Conservation (phyloP, 2,329 filamentous ascomycete genomes). For the Paecilomyces niveus region DNA sequence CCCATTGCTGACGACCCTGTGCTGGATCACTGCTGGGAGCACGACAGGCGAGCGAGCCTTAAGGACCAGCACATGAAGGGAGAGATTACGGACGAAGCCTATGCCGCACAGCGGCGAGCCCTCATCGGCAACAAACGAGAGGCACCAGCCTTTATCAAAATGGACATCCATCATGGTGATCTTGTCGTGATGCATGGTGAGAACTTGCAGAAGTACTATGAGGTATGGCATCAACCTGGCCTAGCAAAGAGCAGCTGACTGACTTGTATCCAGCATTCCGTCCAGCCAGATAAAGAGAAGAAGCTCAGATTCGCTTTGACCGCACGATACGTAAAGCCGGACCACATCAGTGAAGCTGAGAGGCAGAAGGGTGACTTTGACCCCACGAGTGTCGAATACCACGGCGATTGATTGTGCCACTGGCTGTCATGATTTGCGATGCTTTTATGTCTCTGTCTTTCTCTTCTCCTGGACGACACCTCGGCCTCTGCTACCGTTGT, state of each 20-base stretch:
- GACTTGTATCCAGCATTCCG: slow-evolving; percentile 18
- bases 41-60: slow-evolving; percentile 16
- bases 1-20: slow-evolving; percentile 22
- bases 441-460: background rate
- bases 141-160: slow-evolving; percentile 28
- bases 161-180: slow-evolving; percentile 50
- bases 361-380: slow-evolving; percentile 21
- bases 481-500: background rate
- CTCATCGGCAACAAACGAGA: slow-evolving; percentile 17
- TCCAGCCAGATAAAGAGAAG: slow-evolving; percentile 17
- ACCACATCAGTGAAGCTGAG: slow-evolving; percentile 13
- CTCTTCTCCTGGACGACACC: background rate
- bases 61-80: slow-evolving; percentile 12
- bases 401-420: slow-evolving; percentile 20
- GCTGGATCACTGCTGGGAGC: slow-evolving; percentile 21
- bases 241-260: background rate
- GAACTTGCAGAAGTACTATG: slow-evolving; percentile 48
- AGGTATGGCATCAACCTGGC: slow-evolving; percentile 24
- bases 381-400: slow-evolving; percentile 17
- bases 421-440: background rate
- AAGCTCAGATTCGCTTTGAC: slow-evolving; percentile 30
- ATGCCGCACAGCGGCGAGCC: slow-evolving; percentile 16
- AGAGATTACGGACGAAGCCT: slow-evolving; percentile 12
- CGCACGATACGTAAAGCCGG: slow-evolving; percentile 24
- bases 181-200: slow-evolving; percentile 53